Conservation (phyloP, 306 rosid species). For the Prosopis cineraria region DNA sequence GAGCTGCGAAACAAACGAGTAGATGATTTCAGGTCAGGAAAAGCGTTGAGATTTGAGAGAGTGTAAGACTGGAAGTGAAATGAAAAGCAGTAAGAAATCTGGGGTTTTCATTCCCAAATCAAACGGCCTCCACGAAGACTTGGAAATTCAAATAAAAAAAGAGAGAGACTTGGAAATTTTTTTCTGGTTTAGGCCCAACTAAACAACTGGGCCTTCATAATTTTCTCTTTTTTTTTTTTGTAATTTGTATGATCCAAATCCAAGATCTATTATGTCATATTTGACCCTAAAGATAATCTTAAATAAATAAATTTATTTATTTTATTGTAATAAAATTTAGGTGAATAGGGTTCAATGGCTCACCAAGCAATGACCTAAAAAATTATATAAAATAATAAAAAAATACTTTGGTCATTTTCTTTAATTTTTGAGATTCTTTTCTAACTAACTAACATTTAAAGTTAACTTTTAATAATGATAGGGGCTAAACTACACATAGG, state of each 20-base stretch:
- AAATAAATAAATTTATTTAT: too few species aligned
- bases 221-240: background rate
- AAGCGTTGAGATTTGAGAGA: background rate
- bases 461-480: too few species aligned
- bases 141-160: too few species aligned
- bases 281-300: background rate
- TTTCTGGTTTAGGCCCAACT: background rate
- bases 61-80: background rate
- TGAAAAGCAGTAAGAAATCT: background rate
- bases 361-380: too few species aligned
- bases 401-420: too few species aligned
- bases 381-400: too few species aligned
- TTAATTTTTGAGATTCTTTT: too few species aligned
- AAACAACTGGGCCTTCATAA: background rate
- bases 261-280: background rate
- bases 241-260: background rate
- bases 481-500: too few species aligned
- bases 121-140: background rate
- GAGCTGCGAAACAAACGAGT: background rate
- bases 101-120: background rate
- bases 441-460: too few species aligned
- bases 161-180: background rate
- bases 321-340: too few species aligned
- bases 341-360: too few species aligned
- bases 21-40: background rate